A percentile compares a stretch with the other conserved stretches of the same genome.
Conservation (phyloP, 169 alveolate species). For the Babesia ovis region DNA sequence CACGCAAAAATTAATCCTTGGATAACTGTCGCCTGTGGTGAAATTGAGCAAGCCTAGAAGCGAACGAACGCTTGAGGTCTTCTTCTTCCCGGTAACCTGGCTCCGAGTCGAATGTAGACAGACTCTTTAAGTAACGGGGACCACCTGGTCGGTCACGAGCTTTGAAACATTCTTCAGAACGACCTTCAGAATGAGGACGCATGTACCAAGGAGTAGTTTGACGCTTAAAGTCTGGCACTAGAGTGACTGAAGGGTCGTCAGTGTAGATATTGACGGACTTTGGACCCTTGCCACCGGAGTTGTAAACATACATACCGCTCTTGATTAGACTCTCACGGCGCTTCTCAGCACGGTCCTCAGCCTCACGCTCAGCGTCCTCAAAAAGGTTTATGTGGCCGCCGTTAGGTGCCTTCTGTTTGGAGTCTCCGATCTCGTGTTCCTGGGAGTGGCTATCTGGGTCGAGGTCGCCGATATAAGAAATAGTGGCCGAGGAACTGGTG, state of each 20-base stretch:
- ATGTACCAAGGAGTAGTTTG: conserved; percentile 63
- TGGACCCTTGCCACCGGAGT: conserved; percentile 43
- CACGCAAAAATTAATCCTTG: conserved; percentile 11
- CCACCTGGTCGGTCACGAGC: conserved; percentile 10
- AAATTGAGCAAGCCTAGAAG: conserved; percentile 8
- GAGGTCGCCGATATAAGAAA: neutral
- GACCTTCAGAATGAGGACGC: conserved; percentile 4
- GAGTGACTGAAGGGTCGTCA: conserved; percentile 44
- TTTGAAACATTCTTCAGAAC: neutral
- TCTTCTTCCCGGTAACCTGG: conserved; percentile 10
- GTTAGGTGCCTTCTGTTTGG: conserved; percentile 8
- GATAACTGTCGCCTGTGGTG: conserved; percentile 14
- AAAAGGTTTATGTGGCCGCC: conserved; percentile 60
- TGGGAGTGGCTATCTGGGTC: neutral
- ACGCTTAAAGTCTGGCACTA: conserved; percentile 59
- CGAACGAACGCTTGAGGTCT: conserved; percentile 4
- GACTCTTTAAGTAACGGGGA: conserved; percentile 29
- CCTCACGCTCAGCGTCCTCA: conserved; percentile 62
- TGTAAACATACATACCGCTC: conserved; percentile 57
- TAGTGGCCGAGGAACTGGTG: neutral
- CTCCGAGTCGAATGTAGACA: conserved; percentile 6
- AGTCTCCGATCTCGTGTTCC: neutral
- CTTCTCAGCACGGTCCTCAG: conserved; percentile 34
- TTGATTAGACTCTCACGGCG: conserved; percentile 59
- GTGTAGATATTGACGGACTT: conserved; percentile 47